Percentiles rank a stretch among this genome's conserved stretches.
Evolutionary conservation across 139 green algal species (phyloP).

Genomic region (Chlorella vulgaris): DNA sequence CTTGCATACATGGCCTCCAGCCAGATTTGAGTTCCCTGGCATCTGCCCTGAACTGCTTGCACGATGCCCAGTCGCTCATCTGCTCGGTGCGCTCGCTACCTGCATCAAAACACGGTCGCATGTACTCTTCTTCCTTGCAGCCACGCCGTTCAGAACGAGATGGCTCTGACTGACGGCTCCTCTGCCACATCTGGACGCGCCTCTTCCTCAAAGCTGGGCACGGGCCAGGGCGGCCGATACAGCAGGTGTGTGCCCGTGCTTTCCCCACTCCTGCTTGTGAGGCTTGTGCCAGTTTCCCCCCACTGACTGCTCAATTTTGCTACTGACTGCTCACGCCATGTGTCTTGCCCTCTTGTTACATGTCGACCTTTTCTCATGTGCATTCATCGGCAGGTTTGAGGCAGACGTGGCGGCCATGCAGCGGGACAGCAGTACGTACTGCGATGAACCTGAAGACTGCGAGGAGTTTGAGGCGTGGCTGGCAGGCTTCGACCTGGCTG

Average conservation of each 20-base stretch:
- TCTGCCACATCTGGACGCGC: too few species aligned
- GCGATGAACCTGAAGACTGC: conserved; percentile 89
- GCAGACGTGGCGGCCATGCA: conserved; percentile 84
- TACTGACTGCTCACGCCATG: too few species aligned
- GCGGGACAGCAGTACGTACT: conserved; percentile 92
- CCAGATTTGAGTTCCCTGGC: neutral
- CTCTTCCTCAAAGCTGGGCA: neutral
- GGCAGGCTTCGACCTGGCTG: conserved; percentile 59
- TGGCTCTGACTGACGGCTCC: conserved; percentile 29
- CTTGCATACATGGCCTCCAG: neutral
- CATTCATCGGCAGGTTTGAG: conserved; percentile 60
- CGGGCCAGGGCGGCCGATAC: conserved; percentile 49
- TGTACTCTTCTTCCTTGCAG: too few species aligned
- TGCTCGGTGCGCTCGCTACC: too few species aligned
- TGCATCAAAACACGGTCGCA: too few species aligned
- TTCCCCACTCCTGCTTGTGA: neutral
- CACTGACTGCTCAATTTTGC: too few species aligned
- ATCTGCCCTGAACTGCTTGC: neutral
- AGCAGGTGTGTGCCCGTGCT: conserved; percentile 28
- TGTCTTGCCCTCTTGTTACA: too few species aligned
- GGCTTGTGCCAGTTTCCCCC: too few species aligned
- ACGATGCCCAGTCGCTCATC: too few species aligned
- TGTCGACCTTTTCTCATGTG: neutral
- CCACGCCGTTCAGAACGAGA: conserved; percentile 63
- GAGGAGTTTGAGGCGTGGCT: conserved; percentile 70